phyloP scores from a whole-genome alignment of 2,329 filamentous ascomycete genomes.

The Cladophialophora psammophila region DNA sequence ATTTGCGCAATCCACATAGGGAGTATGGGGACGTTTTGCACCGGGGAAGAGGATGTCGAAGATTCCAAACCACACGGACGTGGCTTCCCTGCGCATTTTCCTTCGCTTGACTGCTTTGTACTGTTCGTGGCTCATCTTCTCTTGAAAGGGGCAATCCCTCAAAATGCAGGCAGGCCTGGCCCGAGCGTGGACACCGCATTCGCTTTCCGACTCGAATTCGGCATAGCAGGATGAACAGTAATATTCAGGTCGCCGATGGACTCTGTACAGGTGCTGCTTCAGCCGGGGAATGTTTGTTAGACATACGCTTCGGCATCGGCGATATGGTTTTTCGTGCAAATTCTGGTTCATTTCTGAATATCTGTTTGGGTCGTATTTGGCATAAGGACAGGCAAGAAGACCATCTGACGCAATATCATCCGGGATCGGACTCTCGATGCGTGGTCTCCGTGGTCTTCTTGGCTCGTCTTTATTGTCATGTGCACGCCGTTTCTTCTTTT shows the following conservation, averaged over 20 bases:
- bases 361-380: slow-evolving; percentile 28
- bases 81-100: slow-evolving; percentile 9
- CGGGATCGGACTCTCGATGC: neutral
- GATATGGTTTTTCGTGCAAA: slow-evolving; percentile 18
- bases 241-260: slow-evolving; percentile 27
- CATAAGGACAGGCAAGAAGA: slow-evolving; percentile 47
- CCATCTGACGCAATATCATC: neutral
- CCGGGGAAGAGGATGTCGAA: slow-evolving; percentile 31
- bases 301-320: slow-evolving; percentile 20
- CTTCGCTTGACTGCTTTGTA: slow-evolving; percentile 26
- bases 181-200: slow-evolving; percentile 7
- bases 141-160: slow-evolving; percentile 20
- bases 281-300: slow-evolving; percentile 25
- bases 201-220: slow-evolving; percentile 11
- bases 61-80: slow-evolving; percentile 29
- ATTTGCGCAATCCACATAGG: slow-evolving; percentile 20
- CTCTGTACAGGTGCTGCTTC: slow-evolving; percentile 34
- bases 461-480: slow-evolving; percentile 9
- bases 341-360: slow-evolving; percentile 27
- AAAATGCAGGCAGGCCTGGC: slow-evolving; percentile 1
- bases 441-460: slow-evolving; percentile 9
- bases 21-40: slow-evolving; percentile 19
- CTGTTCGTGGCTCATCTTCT: slow-evolving; percentile 32
- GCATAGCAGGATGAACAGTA: slow-evolving; percentile 25
- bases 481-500: neutral